Base-by-base conservation (phyloP, 2,329 filamentous ascomycete genomes). In the Onygena corvina region DNA sequence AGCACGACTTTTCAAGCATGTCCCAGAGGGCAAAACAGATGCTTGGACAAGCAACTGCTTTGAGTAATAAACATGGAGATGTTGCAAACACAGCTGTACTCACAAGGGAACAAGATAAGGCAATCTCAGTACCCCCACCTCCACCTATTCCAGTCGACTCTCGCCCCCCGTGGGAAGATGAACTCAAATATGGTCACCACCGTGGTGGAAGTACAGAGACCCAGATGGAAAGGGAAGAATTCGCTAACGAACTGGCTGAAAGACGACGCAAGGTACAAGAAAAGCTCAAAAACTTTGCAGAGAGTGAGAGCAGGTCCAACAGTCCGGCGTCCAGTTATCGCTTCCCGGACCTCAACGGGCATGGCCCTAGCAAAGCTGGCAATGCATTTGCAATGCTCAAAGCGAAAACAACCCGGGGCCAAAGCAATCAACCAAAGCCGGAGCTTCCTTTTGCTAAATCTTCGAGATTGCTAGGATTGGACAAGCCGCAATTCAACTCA, bases 191-290 rank as follows among this genome's bases (percentile, higher is more conserved):
- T n/a, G 61, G 61, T 21, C 71, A 73, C 50, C 61, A 65, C 21
- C 66, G 71, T 23, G 64, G 62, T 14, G 67, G 61, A 11, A 74
- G 71, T 53, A 69, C 68, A 1, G 71, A 73, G 52, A 74, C 71
- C 2, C 66, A 72, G 55, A 64, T 62, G 48, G 71, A 74, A 52
- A 67, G 69, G 14, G 67, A 71, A 50, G 70, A 69, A 23, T 71
- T 74, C 50, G 71, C 65, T 6, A 67, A 66, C 30, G 71, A 74
- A 53, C 60, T 74, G 12, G 71, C 71, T 1, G 68, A 73, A 57
- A 62, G 71, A 47, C 65, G 70, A 47, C 62, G 64, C 46, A 68
- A 62, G 49, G 70, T 74, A 40, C 69, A 73, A 54, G 71, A 73
- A 53, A 72, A 71, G 51, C 56, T 74, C 16, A 66, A 64, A 49